Evolutionary conservation across 176 grass and related monocot genomes (phyloP), one percentile per base, ranked within the genome.

Genomic region (Zizania latifolia): DNA sequence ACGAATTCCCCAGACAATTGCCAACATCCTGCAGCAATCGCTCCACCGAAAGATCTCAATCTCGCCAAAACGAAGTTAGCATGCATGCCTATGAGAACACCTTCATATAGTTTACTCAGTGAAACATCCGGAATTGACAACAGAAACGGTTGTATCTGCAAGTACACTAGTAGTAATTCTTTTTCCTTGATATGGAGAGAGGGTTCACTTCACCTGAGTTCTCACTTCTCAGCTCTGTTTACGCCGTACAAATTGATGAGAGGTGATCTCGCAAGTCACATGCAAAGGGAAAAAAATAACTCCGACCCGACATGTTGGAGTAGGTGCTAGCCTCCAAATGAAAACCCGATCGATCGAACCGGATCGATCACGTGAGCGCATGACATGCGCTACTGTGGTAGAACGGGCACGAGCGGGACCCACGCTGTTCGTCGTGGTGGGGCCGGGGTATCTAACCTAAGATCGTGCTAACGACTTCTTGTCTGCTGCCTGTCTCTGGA

Each of bases 381-480:
- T 19, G 62, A 13, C 10, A 19, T 34, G n/a, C n/a, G n/a, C n/a
- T n/a, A n/a, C n/a, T n/a, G 22, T 0, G 36, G 37, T 45, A 66
- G 36, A 58, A 55, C n/a, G 6, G 74, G 15, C 12, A 36, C n/a
- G 33, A 9, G 6, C 12, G 28, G 74, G 14, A 3, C 35, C 34
- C 23, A 16, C 26, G 0, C 27, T 41, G 45, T 35, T 27, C 28
- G 45, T 85, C 14, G 37, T 7, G 4, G 9, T 70, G 63, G 71
- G 63, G 4, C 36, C 72, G 64, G 17, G 30, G 46, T 45, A 82
- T 82, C 78, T 1, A 77, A 65, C 78, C 58, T 50, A 75, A 76
- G 58, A 77, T 87, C 78, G 66, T 77, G 72, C 72, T 87, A 87
- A 82, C 78, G 78, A 87, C 78, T 78, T 82, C 65, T 39, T 87